Evolutionary conservation across 345 rosid genomes (phyloP), one percentile per base, ranked within the genome.

Genomic region (Citrus maxima): DNA sequence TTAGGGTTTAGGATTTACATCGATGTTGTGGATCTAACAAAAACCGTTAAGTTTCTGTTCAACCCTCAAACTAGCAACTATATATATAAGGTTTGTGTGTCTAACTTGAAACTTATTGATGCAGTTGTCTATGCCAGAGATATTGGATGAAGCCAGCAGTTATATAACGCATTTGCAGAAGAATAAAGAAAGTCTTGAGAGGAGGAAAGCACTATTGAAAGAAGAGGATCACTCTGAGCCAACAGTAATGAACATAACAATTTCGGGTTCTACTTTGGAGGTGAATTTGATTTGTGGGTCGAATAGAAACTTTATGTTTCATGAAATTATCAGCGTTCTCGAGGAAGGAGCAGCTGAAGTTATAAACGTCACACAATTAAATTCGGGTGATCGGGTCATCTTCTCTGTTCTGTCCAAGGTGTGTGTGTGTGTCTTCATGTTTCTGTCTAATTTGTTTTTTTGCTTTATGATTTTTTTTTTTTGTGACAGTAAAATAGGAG

Each of bases 321-420:
- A 59, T 71, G 80, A 86, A 25, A 61, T 74, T 13, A 81, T 81
- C 18, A 74, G 56, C n/a, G 67, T 79, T 38, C 82, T 86, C 24
- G 60, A 86, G 35, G 84, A 85, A 22, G 86, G 81, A 83, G 85
- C 83, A 59, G 83, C 82, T 35, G 77, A 81, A 60, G 86, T 85
- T 68, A 61, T 85, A 8, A 70, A 58, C 58, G 79, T 75, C 27
- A 56, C 82, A 66, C 54, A 75, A 13, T 54, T 63, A 32, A 30
- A 30, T 30, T 30, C 32, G 32, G 32, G 32, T 30, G 32, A 30
- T 30, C 32, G 3, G 32, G 0, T 30, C 32, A 30, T 30, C 3
- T 30, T 30, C 32, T 30, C 32, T 2, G 32, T 30, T 30, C 32
- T 2, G 32, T 30, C 32, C 32, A 30, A 30, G 32, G 32, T 30